Evolutionary conservation across 2,329 filamentous ascomycete species (phyloP), one percentile per base, ranked within the genome.

Genomic region (Tolypocladium cylindrosporum): DNA sequence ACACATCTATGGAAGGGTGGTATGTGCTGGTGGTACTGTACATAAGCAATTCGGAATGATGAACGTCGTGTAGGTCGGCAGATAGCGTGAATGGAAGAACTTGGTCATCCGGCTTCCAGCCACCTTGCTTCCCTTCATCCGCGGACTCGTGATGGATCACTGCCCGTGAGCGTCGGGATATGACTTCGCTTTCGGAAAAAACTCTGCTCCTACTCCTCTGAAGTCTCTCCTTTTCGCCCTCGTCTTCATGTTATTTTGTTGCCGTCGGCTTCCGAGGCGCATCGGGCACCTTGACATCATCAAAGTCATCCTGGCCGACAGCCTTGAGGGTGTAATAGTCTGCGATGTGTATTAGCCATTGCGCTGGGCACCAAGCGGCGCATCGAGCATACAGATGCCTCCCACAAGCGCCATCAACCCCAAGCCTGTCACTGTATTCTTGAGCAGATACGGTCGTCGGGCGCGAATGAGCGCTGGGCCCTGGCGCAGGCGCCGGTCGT

Each of bases 241-340:
- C 56, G 24, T 31, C n/a, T 56, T 52, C 40, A 21, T 34, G 31
- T 31, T 39, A 57, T 27, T 45, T 53, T 57, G 43, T 7, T 51
- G 75, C 71, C 43, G 75, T 67, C n/a, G 77, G 72, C 60, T 79
- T 75, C 55, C 75, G 72, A 54, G 90, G 87, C 56, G 82, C 78
- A 70, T 90, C 89, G 36, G 94, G 94, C 42, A 97, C 87, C 70
- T 91, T 87, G 66, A 97, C 92, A 71, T 99, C 94, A 59, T 92
- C 90, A 76, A 99, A 99, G 64, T 97, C 90, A 73, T 97, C 94
- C 75, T 97, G 94, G 50, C 93, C 91, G 69, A 99, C 89, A 57
- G 90, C 91, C 64, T 80, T 83, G 70, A 99, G 88, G 4, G 82
- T 85, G 68, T 84, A 85, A 64, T 75, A 75, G 66, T 84, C 82